These are phyloP conservation scores for Ustilago shanxiensis DNA, from an alignment of 1,284 basidiomycete species.

Conservation along the genomic window DNA sequence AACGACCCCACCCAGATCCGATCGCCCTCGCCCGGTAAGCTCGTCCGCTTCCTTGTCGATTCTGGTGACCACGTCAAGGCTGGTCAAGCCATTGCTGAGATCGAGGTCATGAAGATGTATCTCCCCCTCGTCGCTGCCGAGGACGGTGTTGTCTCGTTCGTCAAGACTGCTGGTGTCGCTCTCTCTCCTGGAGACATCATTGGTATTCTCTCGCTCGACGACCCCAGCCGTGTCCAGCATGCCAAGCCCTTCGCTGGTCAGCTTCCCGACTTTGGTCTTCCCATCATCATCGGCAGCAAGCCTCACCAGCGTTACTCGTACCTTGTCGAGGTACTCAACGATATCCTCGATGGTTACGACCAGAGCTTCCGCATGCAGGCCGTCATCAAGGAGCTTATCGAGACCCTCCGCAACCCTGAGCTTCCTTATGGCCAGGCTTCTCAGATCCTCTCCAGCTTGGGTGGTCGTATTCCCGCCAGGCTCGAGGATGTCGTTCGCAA, in stretches of 20 bases:
- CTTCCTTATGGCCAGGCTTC: slow-evolving; percentile 89
- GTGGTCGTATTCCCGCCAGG: slow-evolving; percentile 86
- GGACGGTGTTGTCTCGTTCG: slow-evolving; percentile 84
- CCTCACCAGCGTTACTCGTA: slow-evolving; percentile 87
- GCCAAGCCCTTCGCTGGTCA: slow-evolving; percentile 98
- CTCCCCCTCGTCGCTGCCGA: slow-evolving; percentile 85
- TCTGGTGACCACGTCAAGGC: slow-evolving; percentile 96
- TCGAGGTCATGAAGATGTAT: slow-evolving; percentile 76
- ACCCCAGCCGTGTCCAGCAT: slow-evolving; percentile 95
- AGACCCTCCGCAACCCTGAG: slow-evolving; percentile 83
- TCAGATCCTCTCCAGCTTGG: slow-evolving; percentile 87
- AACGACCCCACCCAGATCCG: slow-evolving; percentile 98
- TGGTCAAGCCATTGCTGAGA: slow-evolving; percentile 97
- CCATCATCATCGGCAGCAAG: slow-evolving; percentile 89
- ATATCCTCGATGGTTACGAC: slow-evolving; percentile 76
- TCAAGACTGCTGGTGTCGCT: slow-evolving; percentile 97
- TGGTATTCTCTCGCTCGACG: slow-evolving; percentile 95
- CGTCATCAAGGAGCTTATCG: slow-evolving; percentile 84
- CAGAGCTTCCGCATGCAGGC: slow-evolving; percentile 74
- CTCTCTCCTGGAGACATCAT: slow-evolving; percentile 98
- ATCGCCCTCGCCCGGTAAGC: slow-evolving; percentile 95
- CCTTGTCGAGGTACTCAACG: slow-evolving; percentile 83
- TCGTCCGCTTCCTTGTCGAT: slow-evolving; percentile 93
- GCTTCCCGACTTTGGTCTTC: slow-evolving; percentile 76
- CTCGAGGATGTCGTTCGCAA: slow-evolving; percentile 84